Conservation (phyloP, 2,329 filamentous ascomycete genomes). For the Chlorencoelia australis region DNA sequence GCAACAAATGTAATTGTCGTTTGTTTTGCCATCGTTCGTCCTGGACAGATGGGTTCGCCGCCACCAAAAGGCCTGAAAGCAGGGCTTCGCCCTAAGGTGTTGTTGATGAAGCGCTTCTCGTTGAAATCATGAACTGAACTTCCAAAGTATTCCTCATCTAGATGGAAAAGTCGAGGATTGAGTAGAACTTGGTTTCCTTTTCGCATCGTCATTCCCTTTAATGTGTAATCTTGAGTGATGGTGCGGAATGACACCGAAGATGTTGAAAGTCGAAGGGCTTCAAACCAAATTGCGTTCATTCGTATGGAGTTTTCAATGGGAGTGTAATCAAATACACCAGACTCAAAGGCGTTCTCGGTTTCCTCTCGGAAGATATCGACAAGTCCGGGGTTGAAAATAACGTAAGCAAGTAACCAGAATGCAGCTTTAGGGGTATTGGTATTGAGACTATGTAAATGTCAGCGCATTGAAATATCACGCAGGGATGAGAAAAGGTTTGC, state of each 20-base stretch:
- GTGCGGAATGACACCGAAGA: conserved; percentile 3
- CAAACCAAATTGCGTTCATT: conserved; percentile 1
- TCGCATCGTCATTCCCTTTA: conserved; percentile 3
- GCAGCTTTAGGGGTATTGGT: conserved; percentile 1
- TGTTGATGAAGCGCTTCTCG: conserved; percentile 1
- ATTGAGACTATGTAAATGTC: conserved; percentile 3
- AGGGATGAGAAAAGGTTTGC: not conserved
- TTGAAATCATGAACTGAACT: not conserved
- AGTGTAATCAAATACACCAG: not conserved
- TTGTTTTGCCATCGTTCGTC: conserved; percentile 3
- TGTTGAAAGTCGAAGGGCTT: not conserved
- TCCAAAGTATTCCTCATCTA: conserved; percentile 1
- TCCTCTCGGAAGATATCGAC: not conserved
- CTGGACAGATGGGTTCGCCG: conserved; percentile 4
- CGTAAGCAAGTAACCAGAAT: conserved; percentile 8
- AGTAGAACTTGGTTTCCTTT: conserved; percentile 3
- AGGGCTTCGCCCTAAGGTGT: too few species aligned
- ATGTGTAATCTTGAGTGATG: not conserved
- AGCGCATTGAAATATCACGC: not conserved
- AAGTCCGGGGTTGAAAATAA: not conserved
- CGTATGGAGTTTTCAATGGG: not conserved
- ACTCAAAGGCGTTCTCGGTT: conserved; percentile 1
- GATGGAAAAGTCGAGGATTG: conserved; percentile 4
- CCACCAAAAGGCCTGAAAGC: conserved; percentile 7
- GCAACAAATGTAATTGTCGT: conserved; percentile 1